Base-by-base conservation (phyloP, 1,284 basidiomycete genomes). In the Rhodotorula mucilaginosa region DNA sequence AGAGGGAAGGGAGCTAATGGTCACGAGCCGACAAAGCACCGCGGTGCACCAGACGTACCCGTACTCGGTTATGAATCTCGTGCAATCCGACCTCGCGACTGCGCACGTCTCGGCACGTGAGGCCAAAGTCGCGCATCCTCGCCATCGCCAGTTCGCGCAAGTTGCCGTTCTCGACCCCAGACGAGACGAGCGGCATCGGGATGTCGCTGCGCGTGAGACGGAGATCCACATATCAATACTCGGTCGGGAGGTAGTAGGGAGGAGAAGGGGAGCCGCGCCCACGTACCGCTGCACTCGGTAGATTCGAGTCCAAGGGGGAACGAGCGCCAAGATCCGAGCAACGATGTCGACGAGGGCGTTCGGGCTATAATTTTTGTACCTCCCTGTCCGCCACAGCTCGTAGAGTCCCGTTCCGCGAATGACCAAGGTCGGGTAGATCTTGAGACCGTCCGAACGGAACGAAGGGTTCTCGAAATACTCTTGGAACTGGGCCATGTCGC, bases 61-160 rank as follows among this genome's bases (percentile, higher is more conserved):
- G 51, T 3, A 98, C 92, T 83, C 97, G 95, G 84, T 97, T 89
- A 81, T 99, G 97, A 66, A 99, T 99, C 83, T 99, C 97, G 82
- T 98, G 95, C 68, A 97, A 90, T 58, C 97, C 97, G 59, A 99
- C 97, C 87, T 99, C 97, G 64, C 97, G 90, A 83, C 92, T 97
- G 60, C 97, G 89, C 46, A 99, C 96, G 81, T 99, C 97, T 65
- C 97, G 88, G 82, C 97, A 99, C 77, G 95, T 93, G 54, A 93
- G 92, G 52, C 97, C 97, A 82, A 99, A 98, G 81, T 99, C 97
- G 82, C 96, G 96, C 94, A 99, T 97, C 31, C 97, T 88, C 76
- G 95, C 95, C 56, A 99, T 84, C 44, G 97, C 96, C 60, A 99
- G 85, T 81, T 99, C 96, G 65, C 97, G 89, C 74, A 99, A 83